phyloP scores from a whole-genome alignment of 2,329 filamentous ascomycete genomes.

The Nothophoma quercina region DNA sequence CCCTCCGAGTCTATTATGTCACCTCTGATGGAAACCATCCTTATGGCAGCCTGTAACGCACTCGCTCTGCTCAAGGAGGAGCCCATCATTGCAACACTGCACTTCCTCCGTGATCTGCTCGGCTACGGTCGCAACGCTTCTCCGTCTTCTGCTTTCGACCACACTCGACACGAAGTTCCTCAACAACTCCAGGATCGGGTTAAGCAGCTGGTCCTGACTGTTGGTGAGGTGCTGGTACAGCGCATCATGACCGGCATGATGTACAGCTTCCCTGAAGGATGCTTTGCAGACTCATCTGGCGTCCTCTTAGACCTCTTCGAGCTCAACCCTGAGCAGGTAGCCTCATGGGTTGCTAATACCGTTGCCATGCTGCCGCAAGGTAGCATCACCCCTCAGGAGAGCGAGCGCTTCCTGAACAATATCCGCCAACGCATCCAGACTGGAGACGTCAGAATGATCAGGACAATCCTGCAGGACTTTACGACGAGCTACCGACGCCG shows the following conservation, averaged over 20 bases:
- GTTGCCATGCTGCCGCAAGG: constrained; percentile 84
- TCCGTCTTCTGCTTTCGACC: constrained; percentile 66
- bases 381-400: constrained; percentile 75
- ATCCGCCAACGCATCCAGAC: constrained; percentile 79
- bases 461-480: constrained; percentile 90
- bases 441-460: constrained; percentile 78
- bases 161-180: constrained; percentile 67
- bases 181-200: constrained; percentile 76
- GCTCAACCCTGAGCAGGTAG: constrained; percentile 79
- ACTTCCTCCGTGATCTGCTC: constrained; percentile 89
- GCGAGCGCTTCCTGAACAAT: constrained; percentile 78
- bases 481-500: constrained; percentile 92
- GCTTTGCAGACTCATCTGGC: constrained; percentile 91
- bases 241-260: constrained; percentile 97
- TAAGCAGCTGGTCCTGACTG: constrained; percentile 71
- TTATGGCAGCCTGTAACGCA: constrained; percentile 85
- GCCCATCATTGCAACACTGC: constrained; percentile 87
- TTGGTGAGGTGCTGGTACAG: constrained; percentile 83
- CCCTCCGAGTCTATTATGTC: constrained; percentile 84
- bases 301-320: constrained; percentile 92
- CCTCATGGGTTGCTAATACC: constrained; percentile 82
- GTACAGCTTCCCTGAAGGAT: constrained; percentile 96
- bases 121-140: constrained; percentile 83
- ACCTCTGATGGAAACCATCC: constrained; percentile 78
- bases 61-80: constrained; percentile 90